Percentiles rank a stretch among this genome's conserved stretches.
Conservation (phyloP, 208 protist genomes). For the Leishmania arabica region DNA sequence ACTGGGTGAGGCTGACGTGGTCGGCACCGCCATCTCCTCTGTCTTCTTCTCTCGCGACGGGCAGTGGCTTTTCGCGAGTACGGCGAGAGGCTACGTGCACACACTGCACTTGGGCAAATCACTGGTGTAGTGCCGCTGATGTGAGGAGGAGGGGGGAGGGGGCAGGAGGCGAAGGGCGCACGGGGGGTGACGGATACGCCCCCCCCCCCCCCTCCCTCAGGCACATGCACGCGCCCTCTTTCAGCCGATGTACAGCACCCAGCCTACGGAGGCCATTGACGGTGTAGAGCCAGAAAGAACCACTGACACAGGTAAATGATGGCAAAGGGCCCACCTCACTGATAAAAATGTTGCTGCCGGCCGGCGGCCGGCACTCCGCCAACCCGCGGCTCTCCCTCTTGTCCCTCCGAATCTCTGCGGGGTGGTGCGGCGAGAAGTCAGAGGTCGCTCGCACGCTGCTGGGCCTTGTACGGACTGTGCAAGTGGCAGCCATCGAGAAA, state of each 20-base stretch:
- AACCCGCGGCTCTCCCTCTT: background rate
- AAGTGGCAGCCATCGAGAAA: background rate
- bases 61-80: conserved; percentile 61
- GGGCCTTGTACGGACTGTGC: background rate
- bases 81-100: conserved; percentile 48
- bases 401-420: background rate
- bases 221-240: background rate
- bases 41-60: conserved; percentile 67
- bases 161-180: background rate
- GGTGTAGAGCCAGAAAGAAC: background rate
- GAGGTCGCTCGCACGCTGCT: background rate
- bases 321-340: background rate
- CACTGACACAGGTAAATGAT: background rate
- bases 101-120: conserved; percentile 41
- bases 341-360: background rate
- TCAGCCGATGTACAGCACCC: background rate
- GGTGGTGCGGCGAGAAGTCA: background rate
- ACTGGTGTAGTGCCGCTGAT: background rate
- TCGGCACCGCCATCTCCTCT: conserved; percentile 39
- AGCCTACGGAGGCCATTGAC: background rate
- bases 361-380: background rate
- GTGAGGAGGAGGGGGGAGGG: background rate
- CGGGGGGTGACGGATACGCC: background rate
- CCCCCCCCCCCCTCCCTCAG: background rate
- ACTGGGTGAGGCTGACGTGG: conserved; percentile 17